phyloP scores from a whole-genome alignment of 2,329 filamentous ascomycete genomes.

The Arthroderma uncinatum region DNA sequence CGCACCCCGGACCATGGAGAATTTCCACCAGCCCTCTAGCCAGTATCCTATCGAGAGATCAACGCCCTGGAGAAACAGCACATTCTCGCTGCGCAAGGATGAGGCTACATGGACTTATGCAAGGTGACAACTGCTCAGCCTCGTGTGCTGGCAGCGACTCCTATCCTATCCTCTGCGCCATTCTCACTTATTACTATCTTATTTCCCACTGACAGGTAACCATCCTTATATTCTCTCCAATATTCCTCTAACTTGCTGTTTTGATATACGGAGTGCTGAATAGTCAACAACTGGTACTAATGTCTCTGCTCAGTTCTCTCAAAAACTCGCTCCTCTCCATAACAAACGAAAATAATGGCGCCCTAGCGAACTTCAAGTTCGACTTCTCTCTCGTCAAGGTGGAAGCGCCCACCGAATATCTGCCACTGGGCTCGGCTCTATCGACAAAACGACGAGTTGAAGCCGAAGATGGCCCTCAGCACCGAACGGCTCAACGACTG shows the following conservation, averaged over 20 bases:
- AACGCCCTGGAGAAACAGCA: no score
- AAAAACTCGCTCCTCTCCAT: conserved; percentile 6
- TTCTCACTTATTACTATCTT: no score
- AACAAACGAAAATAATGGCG: conserved; percentile 14
- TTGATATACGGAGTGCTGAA: no score
- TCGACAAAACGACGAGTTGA: conserved; percentile 22
- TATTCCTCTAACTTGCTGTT: neutral
- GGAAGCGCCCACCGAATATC: conserved; percentile 32
- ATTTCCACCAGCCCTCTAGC: no score
- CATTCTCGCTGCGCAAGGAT: neutral
- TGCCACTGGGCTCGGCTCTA: conserved; percentile 22
- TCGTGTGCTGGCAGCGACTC: neutral
- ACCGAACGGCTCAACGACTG: conserved; percentile 30
- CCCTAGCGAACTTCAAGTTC: conserved; percentile 27
- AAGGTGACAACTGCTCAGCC: neutral
- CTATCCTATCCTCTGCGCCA: neutral
- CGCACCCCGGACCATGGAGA: no score
- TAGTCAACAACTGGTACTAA: neutral
- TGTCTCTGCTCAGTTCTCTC: neutral
- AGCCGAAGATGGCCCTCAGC: conserved; percentile 29
- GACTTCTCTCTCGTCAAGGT: conserved; percentile 35
- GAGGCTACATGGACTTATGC: neutral
- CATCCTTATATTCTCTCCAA: no score
- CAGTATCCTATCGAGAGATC: no score
- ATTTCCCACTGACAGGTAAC: no score